Conservation (phyloP, 495 filamentous ascomycete genomes). For the Hypoxylon fuscum region DNA sequence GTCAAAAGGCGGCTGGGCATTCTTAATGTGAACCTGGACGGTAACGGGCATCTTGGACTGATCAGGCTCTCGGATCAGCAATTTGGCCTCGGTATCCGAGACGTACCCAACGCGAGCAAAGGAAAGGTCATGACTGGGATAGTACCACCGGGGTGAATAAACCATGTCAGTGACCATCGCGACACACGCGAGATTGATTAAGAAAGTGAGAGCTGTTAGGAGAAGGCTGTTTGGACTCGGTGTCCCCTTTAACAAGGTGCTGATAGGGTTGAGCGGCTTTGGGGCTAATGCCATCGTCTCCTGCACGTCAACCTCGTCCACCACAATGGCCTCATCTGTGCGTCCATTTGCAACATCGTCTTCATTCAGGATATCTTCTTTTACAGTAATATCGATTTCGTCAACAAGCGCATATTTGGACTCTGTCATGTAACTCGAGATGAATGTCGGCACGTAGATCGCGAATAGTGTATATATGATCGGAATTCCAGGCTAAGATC, state of each 20-base stretch:
- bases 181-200: slow-evolving; percentile 74
- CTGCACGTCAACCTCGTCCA: slow-evolving; percentile 58
- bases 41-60: slow-evolving; percentile 75
- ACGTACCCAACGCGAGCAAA: slow-evolving; percentile 89
- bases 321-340: slow-evolving; percentile 47
- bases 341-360: slow-evolving; percentile 40
- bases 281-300: slow-evolving; percentile 58
- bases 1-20: slow-evolving; percentile 55
- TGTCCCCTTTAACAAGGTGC: slow-evolving; percentile 77
- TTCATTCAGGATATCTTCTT: slow-evolving; percentile 56
- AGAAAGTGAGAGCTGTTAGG: slow-evolving; percentile 68
- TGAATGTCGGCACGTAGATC: slow-evolving; percentile 76
- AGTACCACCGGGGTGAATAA: slow-evolving; percentile 70
- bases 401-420: slow-evolving; percentile 69
- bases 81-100: slow-evolving; percentile 78
- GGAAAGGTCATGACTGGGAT: slow-evolving; percentile 77
- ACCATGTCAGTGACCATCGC: slow-evolving; percentile 76
- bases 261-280: slow-evolving; percentile 55
- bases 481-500: slow-evolving; percentile 65
- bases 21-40: slow-evolving; percentile 64
- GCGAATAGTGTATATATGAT: slow-evolving; percentile 74
- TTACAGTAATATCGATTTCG: slow-evolving; percentile 67
- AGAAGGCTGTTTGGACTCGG: slow-evolving; percentile 70
- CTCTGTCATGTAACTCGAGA: slow-evolving; percentile 64
- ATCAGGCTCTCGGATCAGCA: slow-evolving; percentile 87